Evolutionary conservation across 257 asterid species (phyloP).

Genomic region (Orobanche coerulescens): DNA sequence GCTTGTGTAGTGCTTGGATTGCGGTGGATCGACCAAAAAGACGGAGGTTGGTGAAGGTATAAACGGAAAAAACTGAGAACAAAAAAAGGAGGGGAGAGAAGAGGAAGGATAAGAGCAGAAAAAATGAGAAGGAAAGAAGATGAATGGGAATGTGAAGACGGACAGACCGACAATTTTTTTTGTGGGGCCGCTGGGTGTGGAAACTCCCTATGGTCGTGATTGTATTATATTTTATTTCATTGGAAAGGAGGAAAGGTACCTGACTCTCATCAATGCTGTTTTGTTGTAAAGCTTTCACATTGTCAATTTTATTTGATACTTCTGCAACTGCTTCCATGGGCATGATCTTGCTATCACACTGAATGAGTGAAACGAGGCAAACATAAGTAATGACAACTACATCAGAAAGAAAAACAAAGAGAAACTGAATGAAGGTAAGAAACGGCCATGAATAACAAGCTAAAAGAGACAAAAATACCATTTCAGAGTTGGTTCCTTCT

Average conservation of each 20-base stretch:
- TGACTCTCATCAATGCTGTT: constrained; percentile 16
- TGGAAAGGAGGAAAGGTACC: constrained; percentile 25
- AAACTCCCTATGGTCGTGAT: too few species aligned
- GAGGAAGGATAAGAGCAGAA: too few species aligned
- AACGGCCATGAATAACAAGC: background rate
- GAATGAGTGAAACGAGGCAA: constrained; percentile 20
- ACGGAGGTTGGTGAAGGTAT: too few species aligned
- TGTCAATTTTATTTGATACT: constrained; percentile 13
- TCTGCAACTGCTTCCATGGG: constrained; percentile 14
- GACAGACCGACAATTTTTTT: too few species aligned
- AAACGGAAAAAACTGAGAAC: too few species aligned
- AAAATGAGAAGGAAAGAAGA: too few species aligned
- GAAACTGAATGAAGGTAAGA: background rate
- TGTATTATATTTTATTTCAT: too few species aligned
- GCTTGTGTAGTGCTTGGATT: too few species aligned
- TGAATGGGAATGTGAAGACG: too few species aligned
- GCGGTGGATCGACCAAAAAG: too few species aligned
- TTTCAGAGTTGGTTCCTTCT: constrained; percentile 17
- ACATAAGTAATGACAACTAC: background rate
- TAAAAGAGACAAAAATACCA: constrained; percentile 35
- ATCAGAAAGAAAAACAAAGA: background rate
- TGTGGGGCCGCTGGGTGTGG: too few species aligned
- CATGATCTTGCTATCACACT: constrained; percentile 21
- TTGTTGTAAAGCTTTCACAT: background rate
- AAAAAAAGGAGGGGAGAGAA: too few species aligned